Conservation (phyloP, 2,329 filamentous ascomycete genomes). For the Cadophora luteo-olivacea region DNA sequence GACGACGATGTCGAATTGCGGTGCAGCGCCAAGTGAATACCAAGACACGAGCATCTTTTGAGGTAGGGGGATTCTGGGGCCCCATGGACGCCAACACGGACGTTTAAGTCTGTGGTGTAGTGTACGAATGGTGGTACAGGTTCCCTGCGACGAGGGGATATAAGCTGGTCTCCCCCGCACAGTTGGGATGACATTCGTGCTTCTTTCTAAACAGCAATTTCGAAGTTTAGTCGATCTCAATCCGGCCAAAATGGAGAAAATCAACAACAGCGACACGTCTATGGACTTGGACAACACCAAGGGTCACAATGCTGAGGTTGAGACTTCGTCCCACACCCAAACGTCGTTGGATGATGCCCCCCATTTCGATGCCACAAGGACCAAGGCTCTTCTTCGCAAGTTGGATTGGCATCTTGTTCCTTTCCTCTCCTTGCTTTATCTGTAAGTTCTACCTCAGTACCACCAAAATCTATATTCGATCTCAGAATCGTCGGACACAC, state of each 20-base stretch:
- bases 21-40: constrained; percentile 13
- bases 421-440: constrained; percentile 60
- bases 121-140: constrained; percentile 12
- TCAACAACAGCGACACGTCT: constrained; percentile 23
- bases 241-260: constrained; percentile 22
- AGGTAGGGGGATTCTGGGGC: background rate
- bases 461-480: background rate
- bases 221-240: background rate
- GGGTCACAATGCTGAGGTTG: background rate
- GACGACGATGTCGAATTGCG: constrained; percentile 16
- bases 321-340: constrained; percentile 9
- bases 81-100: constrained; percentile 22
- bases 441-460: constrained; percentile 42
- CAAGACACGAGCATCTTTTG: constrained; percentile 16
- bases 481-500: too few relatives aligned
- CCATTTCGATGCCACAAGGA: constrained; percentile 20
- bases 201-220: background rate
- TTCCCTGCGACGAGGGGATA: constrained; percentile 14
- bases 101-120: constrained; percentile 21
- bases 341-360: constrained; percentile 17
- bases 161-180: constrained; percentile 19
- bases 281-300: constrained; percentile 21
- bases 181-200: background rate
- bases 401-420: constrained; percentile 41
- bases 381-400: constrained; percentile 39